phyloP scores from a whole-genome alignment of 176 grass and related monocot species.

The Aegilops sharonensis region DNA sequence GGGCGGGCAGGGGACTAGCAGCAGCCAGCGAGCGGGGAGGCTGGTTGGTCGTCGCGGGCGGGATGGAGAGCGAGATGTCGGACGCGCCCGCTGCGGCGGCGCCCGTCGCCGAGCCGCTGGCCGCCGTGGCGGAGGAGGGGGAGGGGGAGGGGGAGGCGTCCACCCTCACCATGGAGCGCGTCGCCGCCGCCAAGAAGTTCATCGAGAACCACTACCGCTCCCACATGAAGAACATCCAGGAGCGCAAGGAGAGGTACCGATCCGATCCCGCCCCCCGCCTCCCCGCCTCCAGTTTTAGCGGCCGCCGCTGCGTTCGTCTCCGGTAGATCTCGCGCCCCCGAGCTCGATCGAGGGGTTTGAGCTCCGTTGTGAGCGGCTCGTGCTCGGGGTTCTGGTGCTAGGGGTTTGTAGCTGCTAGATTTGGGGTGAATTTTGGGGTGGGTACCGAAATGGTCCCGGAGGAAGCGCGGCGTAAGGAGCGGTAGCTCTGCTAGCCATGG shows the following conservation, averaged over 20 bases:
- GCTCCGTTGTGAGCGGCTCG: neutral
- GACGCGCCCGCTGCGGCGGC: constrained; percentile 25
- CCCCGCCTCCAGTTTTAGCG: neutral
- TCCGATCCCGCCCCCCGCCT: neutral
- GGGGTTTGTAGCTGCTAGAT: neutral
- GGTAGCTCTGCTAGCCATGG: neutral
- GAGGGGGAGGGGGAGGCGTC: constrained; percentile 36
- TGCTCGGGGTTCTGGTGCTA: constrained; percentile 18
- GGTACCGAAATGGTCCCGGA: neutral
- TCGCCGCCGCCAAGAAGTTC: constrained; percentile 96
- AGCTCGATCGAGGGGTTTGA: constrained; percentile 40
- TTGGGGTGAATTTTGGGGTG: neutral
- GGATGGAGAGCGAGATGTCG: constrained; percentile 64
- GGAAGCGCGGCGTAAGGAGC: neutral
- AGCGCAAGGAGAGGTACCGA: constrained; percentile 85
- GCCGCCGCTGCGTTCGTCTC: neutral
- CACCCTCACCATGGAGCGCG: constrained; percentile 95
- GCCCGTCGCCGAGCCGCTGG: constrained; percentile 27
- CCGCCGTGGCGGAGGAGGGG: constrained; percentile 58
- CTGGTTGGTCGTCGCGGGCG: neutral
- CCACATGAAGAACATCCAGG: constrained; percentile 92
- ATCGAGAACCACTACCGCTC: constrained; percentile 99
- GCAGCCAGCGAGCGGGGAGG: neutral
- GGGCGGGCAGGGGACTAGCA: too few relatives aligned
- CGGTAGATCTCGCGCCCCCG: constrained; percentile 44